phyloP scores from a whole-genome alignment of 2,329 filamentous ascomycete genomes.

The Fusarium sp. region DNA sequence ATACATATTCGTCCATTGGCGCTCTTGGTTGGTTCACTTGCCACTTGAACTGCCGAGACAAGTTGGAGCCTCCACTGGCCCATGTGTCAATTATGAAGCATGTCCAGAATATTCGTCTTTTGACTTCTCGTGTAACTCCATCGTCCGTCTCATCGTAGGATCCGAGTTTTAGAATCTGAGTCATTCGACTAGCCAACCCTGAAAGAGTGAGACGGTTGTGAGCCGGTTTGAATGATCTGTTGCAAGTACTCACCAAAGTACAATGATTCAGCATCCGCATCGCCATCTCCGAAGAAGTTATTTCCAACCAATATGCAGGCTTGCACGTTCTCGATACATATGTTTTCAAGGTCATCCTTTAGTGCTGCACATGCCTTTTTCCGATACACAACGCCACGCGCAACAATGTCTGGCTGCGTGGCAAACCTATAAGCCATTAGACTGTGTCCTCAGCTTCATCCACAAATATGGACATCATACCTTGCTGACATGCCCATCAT shows the following conservation, averaged over 20 bases:
- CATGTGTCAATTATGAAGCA: conserved; percentile 54
- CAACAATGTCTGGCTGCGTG: conserved; percentile 16
- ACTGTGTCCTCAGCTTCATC: background rate
- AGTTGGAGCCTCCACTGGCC: conserved; percentile 51
- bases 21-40: conserved; percentile 29
- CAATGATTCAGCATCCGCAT: conserved; percentile 51
- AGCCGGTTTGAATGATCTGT: too few relatives aligned
- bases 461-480: background rate
- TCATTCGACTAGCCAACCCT: conserved; percentile 53
- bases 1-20: conserved; percentile 51
- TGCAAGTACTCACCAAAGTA: conserved; percentile 48
- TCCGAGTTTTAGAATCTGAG: conserved; percentile 50
- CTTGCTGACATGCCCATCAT: conserved; percentile 45
- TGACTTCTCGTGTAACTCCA: conserved; percentile 48
- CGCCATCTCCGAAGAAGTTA: conserved; percentile 49
- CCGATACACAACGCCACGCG: conserved; percentile 38
- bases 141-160: conserved; percentile 38
- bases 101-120: conserved; percentile 53
- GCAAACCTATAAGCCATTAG: conserved; percentile 20
- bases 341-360: conserved; percentile 50
- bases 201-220: accelerated
- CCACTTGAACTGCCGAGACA: conserved; percentile 48
- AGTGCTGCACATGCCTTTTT: conserved; percentile 39
- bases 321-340: conserved; percentile 53
- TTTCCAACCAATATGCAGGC: conserved; percentile 53